Evolutionary conservation across 768 basidiomycete species (phyloP), one percentile per base, ranked within the genome.

Genomic region (Boletus rubropictus): DNA sequence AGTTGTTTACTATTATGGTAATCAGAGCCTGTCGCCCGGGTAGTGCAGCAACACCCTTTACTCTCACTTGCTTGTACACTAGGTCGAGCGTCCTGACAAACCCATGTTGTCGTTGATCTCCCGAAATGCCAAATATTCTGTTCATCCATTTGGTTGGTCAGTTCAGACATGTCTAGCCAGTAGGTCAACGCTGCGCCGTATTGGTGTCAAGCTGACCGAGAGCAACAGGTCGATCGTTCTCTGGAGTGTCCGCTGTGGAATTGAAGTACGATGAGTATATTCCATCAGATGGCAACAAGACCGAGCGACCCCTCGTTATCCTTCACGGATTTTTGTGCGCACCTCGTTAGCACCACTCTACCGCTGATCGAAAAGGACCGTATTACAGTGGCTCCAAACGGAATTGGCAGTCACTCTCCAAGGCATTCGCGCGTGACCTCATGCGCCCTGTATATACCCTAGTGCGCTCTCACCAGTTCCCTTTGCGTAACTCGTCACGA

Each of bases 361-460:
- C 33, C 18, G 31, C 50, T 45, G 20, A 32, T 38, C 38, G 28
- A 55, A 14, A 50, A 20, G 20, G 27, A 22, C 39, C 18, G 11
- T 25, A 28, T 34, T 24, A 24, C 55, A 92, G 89, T 55, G 91
- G 90, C 0, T 89, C 84, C 32, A 92, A 93, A 61, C 79, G 91
- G 49, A 95, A 95, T 62, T 96, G 90, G 89, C 70, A 77, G 5
- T 87, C 88, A 0, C 72, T 95, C 5, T 78, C 86, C 6, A 89
- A 87, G 56, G 79, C 81, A 0, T 82, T 96, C 50, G 71, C 77
- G n/a, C 70, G 73, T 27, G 78, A 81, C 42, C 71, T 89, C 1
- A 64, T 73, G 3, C 72, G 82, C 48, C 82, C 86, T 2, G 74
- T 95, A 17, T 92, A 90, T 57, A 72, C 84, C 3, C 66, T 95